phyloP scores from a whole-genome alignment of 2,329 filamentous ascomycete genomes.

The Penicillium hordei region DNA sequence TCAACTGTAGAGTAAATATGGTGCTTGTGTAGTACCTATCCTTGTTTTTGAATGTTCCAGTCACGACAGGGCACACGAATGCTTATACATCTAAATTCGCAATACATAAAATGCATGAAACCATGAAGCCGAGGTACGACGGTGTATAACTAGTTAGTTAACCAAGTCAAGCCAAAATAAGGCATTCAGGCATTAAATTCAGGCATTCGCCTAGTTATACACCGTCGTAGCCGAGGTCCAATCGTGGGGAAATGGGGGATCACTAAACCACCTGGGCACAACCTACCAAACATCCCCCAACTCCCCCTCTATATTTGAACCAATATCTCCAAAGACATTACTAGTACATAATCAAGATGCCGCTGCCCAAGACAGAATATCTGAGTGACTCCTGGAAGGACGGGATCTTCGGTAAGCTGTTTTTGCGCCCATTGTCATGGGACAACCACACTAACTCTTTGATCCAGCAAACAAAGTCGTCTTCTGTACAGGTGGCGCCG shows the following conservation, averaged over 20 bases:
- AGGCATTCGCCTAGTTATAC: too few relatives aligned
- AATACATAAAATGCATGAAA: not conserved
- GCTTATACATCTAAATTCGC: not conserved
- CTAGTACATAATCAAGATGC: slow-evolving; percentile 51
- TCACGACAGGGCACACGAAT: too few relatives aligned
- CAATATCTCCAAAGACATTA: not conserved
- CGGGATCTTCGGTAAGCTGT: slow-evolving; percentile 72
- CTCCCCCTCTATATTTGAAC: not conserved
- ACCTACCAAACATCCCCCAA: not conserved
- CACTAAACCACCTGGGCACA: not conserved
- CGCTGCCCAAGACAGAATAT: slow-evolving; percentile 70
- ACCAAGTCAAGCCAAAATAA: too few relatives aligned
- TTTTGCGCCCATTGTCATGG: not conserved
- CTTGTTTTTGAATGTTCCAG: too few relatives aligned
- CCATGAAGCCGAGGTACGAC: slow-evolving; percentile 20
- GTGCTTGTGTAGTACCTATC: too few relatives aligned
- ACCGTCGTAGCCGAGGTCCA: slow-evolving; percentile 26
- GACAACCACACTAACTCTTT: slow-evolving; percentile 10
- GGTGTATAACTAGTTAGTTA: too few relatives aligned
- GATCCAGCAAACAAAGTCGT: slow-evolving; percentile 75
- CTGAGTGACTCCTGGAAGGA: slow-evolving; percentile 82
- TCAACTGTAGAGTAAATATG: too few relatives aligned
- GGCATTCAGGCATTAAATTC: too few relatives aligned
- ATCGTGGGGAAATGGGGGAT: slow-evolving; percentile 23
- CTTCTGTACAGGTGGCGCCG: slow-evolving; percentile 93